Base-by-base conservation (phyloP, 1,284 basidiomycete species). In the Leccinum insigne region DNA sequence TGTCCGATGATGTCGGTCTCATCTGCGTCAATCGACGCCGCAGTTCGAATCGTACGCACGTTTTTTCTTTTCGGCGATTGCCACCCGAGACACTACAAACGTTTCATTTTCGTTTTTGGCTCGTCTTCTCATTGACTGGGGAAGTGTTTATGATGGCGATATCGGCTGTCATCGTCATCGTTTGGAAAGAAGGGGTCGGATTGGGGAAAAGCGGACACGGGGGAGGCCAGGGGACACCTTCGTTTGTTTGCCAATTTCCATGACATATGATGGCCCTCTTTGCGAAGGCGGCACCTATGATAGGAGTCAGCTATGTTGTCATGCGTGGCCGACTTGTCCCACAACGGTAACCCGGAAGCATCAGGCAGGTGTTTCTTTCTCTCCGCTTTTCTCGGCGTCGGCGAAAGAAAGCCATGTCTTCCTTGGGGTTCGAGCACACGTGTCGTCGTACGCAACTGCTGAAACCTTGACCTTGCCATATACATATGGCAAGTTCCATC, bases 1-100 rank as follows among this genome's bases (percentile, higher is more conserved):
- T 68, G 23, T 66, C 67, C 67, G 67, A 58, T 64, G 67, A 66
- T 56, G 7, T 68, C 63, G 67, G 60, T 32, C 40, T 10, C 58
- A 47, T 21, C 18, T 40, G 38, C 58, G 26, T 60, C 13, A 60
- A 23, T 60, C 60, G 42, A 54, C 10, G n/a, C 58, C 29, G 16
- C 29, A 58, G 42, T n/a, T 26, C 23, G 26, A 42, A 60, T 18
- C 47, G 23, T 52, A 32, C 13, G n/a, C 35, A 57, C 58, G 23
- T 9, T n/a, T 57, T 29, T 29, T 57, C 26, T 29, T 26, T 44
- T 29, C 56, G 23, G 52, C 32, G 14, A 56, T 54, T 58, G 6
- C 32, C 64, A 62, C 21, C 18, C 16, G 56, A 57, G 21, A 54
- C 49, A 14, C 7, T 14, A 11, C 13, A 60, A 60, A 60, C 38